Percentiles rank a stretch among this genome's conserved stretches.
phyloP scores from a whole-genome alignment of 441 rosid genomes.

The Pelargonium myrrhifolium region DNA sequence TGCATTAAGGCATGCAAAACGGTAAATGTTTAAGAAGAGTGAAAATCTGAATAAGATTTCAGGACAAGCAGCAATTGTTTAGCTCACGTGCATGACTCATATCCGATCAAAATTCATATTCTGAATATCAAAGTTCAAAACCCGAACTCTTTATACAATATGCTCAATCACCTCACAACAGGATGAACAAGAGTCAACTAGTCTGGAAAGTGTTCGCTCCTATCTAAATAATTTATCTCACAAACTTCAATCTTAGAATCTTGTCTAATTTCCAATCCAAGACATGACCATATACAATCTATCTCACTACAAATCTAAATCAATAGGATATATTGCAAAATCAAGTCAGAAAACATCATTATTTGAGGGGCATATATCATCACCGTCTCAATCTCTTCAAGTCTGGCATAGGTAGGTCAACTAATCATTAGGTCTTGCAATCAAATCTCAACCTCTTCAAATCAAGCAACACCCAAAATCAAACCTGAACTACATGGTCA shows the following conservation, averaged over 20 bases:
- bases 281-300: too few relatives aligned
- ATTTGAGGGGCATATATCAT: background rate
- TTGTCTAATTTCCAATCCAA: too few relatives aligned
- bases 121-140: too few relatives aligned
- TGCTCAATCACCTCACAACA: too few relatives aligned
- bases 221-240: too few relatives aligned
- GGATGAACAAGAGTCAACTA: too few relatives aligned
- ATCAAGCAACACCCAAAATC: background rate
- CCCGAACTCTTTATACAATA: too few relatives aligned
- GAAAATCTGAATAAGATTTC: constrained; percentile 18
- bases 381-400: background rate
- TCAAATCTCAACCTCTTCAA: background rate
- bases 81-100: constrained; percentile 6
- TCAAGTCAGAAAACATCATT: too few relatives aligned
- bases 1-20: constrained; percentile 41
- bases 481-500: background rate
- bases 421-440: background rate
- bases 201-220: too few relatives aligned
- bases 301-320: too few relatives aligned
- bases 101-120: constrained; percentile 6
- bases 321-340: too few relatives aligned
- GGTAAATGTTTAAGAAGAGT: constrained; percentile 17
- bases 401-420: background rate
- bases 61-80: constrained; percentile 20
- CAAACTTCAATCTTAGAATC: too few relatives aligned